Evolutionary conservation across 2,329 filamentous ascomycete species (phyloP).

Genomic region (Trichoderma hamatum): DNA sequence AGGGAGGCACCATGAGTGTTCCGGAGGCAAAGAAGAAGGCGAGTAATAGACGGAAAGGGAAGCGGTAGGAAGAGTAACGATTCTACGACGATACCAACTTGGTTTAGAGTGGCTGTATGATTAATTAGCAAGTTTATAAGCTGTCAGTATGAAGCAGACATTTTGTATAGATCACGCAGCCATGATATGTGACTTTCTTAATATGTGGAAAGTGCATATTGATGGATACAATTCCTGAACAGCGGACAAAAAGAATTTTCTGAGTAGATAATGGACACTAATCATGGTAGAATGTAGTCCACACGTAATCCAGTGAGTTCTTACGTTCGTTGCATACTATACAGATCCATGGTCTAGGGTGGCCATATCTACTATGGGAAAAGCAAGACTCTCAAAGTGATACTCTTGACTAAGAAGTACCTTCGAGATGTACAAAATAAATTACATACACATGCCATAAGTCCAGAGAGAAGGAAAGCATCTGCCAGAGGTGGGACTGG

Average conservation of each 20-base stretch:
- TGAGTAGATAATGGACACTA: not conserved
- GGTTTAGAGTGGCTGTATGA: not conserved
- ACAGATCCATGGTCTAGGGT: too few species aligned
- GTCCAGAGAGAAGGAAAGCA: not conserved
- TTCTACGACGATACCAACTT: not conserved
- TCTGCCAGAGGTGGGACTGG: not conserved
- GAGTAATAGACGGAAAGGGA: slow-evolving; percentile 49
- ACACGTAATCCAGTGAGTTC: too few species aligned
- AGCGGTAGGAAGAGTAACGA: slow-evolving; percentile 38
- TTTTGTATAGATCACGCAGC: not conserved
- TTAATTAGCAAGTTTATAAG: not conserved
- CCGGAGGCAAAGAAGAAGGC: slow-evolving; percentile 57
- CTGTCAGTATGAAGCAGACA: not conserved
- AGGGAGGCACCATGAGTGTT: slow-evolving; percentile 71
- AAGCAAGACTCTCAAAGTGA: too few species aligned
- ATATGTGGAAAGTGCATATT: not conserved
- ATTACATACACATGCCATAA: not conserved
- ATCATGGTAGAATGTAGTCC: too few species aligned
- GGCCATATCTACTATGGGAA: too few species aligned
- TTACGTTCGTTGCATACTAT: too few species aligned
- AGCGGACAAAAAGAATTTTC: not conserved
- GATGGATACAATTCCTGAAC: not conserved
- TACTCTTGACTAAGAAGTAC: too few species aligned
- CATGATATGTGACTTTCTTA: not conserved
- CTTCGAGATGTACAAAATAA: not conserved